Evolutionary conservation across 2,329 filamentous ascomycete genomes (phyloP).

Genomic region (Pyricularia sp.): DNA sequence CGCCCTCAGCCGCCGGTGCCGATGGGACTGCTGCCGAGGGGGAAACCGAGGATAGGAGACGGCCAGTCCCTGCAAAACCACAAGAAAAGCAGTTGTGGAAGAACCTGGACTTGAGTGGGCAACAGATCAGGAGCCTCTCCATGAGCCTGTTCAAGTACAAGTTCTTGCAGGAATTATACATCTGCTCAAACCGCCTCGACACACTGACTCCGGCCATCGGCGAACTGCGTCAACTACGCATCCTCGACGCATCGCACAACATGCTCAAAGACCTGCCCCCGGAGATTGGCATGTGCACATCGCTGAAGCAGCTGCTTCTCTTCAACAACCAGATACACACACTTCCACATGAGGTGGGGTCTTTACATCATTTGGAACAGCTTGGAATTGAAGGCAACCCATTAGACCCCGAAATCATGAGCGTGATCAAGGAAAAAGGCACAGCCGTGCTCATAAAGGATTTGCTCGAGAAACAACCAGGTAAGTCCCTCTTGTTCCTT

Average conservation of each 20-base stretch:
- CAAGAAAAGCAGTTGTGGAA: conserved; percentile 77
- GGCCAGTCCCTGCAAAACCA: conserved; percentile 51
- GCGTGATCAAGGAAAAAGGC: conserved; percentile 77
- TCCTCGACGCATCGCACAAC: conserved; percentile 86
- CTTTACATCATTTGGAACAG: conserved; percentile 78
- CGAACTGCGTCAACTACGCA: conserved; percentile 67
- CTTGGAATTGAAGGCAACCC: conserved; percentile 91
- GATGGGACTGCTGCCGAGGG: conserved; percentile 29
- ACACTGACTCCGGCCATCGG: conserved; percentile 75
- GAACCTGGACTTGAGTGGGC: conserved; percentile 91
- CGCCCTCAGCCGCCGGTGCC: not conserved
- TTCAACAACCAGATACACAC: conserved; percentile 85
- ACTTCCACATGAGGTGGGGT: conserved; percentile 80
- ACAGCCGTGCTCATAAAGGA: conserved; percentile 77
- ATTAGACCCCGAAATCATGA: conserved; percentile 64
- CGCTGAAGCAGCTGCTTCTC: conserved; percentile 72
- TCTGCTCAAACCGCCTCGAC: conserved; percentile 85
- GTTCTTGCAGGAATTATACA: conserved; percentile 85
- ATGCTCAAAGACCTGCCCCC: conserved; percentile 71
- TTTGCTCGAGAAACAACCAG: conserved; percentile 74
- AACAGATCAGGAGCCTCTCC: conserved; percentile 78
- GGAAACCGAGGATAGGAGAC: conserved; percentile 46
- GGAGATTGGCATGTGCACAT: conserved; percentile 95
- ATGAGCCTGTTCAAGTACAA: conserved; percentile 74
- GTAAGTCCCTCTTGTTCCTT: conserved; percentile 42